Evolutionary conservation across 1,284 basidiomycete species (phyloP).

Genomic region (Trametes hirsuta): DNA sequence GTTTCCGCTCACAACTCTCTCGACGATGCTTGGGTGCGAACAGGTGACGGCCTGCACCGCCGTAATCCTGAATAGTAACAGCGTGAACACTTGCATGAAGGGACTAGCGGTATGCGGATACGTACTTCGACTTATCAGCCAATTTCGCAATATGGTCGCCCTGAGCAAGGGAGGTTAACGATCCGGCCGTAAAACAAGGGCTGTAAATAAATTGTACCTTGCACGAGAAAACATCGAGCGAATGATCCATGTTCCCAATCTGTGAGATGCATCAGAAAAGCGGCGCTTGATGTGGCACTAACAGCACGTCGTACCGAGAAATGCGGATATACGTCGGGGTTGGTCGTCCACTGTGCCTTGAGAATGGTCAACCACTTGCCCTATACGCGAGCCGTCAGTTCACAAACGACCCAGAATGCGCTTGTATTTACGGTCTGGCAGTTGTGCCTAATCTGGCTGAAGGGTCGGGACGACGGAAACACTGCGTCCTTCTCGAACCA

Average conservation of each 20-base stretch:
- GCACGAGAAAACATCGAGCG: constrained; percentile 70
- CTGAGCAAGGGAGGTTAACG: constrained; percentile 35
- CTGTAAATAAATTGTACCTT: constrained; percentile 46
- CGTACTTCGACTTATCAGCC: constrained; percentile 57
- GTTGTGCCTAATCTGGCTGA: constrained; percentile 64
- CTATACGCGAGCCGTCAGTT: constrained; percentile 38
- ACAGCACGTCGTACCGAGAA: constrained; percentile 60
- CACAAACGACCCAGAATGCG: too few relatives aligned
- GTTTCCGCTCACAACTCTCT: constrained; percentile 75
- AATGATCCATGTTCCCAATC: constrained; percentile 80
- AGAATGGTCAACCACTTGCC: constrained; percentile 79
- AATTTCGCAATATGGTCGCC: constrained; percentile 69
- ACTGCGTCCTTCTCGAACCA: constrained; percentile 46
- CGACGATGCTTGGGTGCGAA: constrained; percentile 76
- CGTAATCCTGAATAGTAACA: constrained; percentile 52
- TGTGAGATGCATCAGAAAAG: constrained; percentile 29
- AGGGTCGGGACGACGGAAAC: constrained; percentile 65
- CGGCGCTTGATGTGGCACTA: not conserved
- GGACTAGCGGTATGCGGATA: constrained; percentile 8
- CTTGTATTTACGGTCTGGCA: constrained; percentile 68
- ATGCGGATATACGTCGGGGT: constrained; percentile 77
- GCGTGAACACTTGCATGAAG: not conserved
- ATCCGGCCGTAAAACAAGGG: not conserved
- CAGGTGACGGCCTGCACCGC: constrained; percentile 85
- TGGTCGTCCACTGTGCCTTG: constrained; percentile 74